Evolutionary conservation across 1,284 basidiomycete genomes (phyloP).

Genomic region (Leccinum angustisporum): DNA sequence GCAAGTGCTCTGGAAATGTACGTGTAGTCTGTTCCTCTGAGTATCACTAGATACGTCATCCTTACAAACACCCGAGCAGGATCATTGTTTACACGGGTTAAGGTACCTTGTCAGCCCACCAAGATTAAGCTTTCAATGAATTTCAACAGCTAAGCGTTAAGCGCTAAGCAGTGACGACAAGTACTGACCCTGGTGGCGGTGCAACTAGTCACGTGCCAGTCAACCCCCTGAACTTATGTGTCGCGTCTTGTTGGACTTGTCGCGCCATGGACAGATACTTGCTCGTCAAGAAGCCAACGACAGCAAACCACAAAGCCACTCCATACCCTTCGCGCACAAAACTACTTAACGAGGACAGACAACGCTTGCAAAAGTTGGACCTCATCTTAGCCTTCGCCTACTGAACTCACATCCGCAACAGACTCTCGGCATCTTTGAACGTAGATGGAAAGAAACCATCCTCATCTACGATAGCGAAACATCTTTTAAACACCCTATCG

Average conservation of each 20-base stretch:
- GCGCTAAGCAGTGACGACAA: no score
- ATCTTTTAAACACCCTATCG: constrained; percentile 55
- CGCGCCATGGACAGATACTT: constrained; percentile 44
- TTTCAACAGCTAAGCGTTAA: background rate
- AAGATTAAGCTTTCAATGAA: background rate
- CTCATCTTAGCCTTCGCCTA: background rate
- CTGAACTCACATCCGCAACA: constrained; percentile 9
- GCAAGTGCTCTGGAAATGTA: background rate
- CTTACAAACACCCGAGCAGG: background rate
- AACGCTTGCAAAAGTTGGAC: constrained; percentile 17
- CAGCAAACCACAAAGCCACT: constrained; percentile 12
- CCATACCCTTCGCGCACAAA: constrained; percentile 19
- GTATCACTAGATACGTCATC: background rate
- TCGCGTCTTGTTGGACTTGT: background rate
- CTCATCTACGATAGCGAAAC: constrained; percentile 49
- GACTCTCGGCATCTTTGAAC: constrained; percentile 35
- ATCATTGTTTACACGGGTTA: background rate
- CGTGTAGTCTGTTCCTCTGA: background rate
- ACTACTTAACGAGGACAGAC: constrained; percentile 17
- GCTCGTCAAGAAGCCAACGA: constrained; percentile 35
- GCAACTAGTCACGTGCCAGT: background rate
- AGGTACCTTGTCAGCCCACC: no score
- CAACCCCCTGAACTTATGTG: constrained; percentile 15
- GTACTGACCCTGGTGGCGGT: background rate
- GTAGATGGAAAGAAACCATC: constrained; percentile 39